Base-by-base conservation (phyloP, 2,329 filamentous ascomycete species). In the Trichophyton rubrum region DNA sequence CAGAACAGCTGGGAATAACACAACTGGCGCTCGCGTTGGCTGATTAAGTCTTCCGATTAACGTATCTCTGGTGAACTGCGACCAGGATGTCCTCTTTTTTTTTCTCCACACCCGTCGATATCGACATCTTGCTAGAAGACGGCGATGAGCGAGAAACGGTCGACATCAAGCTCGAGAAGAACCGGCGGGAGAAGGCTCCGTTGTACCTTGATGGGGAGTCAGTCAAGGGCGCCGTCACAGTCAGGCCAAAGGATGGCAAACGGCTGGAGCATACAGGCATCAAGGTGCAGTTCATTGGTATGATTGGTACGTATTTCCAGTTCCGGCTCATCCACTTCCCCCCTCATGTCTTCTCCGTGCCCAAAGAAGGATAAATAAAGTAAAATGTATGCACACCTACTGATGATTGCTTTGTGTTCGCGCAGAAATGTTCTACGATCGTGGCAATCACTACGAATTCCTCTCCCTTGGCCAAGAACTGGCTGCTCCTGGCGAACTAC, bases 251-350 rank as follows among this genome's bases (percentile, higher is more conserved):
- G 77, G 93, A 99, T 80, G 93, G 93, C 72, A 97, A 97, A 81
- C 85, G 93, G 64, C 80, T 99, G 71, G 93, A 99, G 76, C 93
- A 99, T 75, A 97, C 91, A 9, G 93, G 93, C 68, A 96, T 99
- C 82, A 99, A 99, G 78, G 92, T 99, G 69, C 93, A 99, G 74
- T 99, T 99, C 79, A 96, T 99, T 69, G 93, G 93, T 73, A 95
- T 91, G 64, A 99, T 99, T 80, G 90, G 90, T 93, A 78, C 47
- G 41, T 33, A 9, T 38, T 35, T 58, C 17, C 43, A 40, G 40
- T 49, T 56, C 30, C 49, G 51, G 51, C 20, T 27, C 15, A 55
- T 20, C 51, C 49, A 53, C 15, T 7, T 6, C 49, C 15, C 27
- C 33, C 24, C 22, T 13, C 51, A 55, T 20, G 6, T 6, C 51